Base-by-base conservation (phyloP, 495 filamentous ascomycete genomes). In the Lophiostoma macrostomum region DNA sequence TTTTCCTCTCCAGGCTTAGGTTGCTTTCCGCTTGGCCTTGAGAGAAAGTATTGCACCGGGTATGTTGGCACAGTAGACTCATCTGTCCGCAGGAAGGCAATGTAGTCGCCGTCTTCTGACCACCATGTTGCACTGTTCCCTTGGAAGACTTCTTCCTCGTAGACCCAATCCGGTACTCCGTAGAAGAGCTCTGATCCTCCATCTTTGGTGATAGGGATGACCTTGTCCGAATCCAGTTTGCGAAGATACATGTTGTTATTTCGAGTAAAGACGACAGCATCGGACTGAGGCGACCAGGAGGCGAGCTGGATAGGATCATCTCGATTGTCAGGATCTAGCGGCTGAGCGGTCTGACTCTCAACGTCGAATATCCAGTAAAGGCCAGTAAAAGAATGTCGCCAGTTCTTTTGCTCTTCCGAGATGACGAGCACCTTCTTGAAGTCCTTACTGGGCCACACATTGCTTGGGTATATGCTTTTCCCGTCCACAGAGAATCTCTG, bases 91-190 rank as follows among this genome's bases (percentile, higher is more conserved):
- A 97, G 68, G 67, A 95, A 97, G 16, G 93, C 90, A 54, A 98
- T 68, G 67, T 84, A 93, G 43, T 86, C 84, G 16, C 90, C 93
- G 65, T 91, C 90, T 20, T 82, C 77, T 16, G 88, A 90, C 89
- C 88, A 97, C 93, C 93, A 97, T 0, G 91, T 91, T 5, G 85
- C 94, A 41, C 78, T 90, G 59, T 88, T 86, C 2, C 81, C 82
- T 1, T 72, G 56, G 58, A 97, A 86, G 5, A 98, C 91, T 69
- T 98, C 93, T 65, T 98, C 93, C 65, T 98, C 93, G 60, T 96
- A 98, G 0, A 98, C 93, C 93, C 93, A 98, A 69, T 98, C 93
- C 0, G 93, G 93, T n/a, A 96, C 82, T 18, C 93, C 93, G 61
- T 97, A 94, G 74, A 98, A 97, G 13, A 93, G 78, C 52, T 97